Conservation (phyloP, 805 yeast genomes). For the Teunomyces funiuensis region DNA sequence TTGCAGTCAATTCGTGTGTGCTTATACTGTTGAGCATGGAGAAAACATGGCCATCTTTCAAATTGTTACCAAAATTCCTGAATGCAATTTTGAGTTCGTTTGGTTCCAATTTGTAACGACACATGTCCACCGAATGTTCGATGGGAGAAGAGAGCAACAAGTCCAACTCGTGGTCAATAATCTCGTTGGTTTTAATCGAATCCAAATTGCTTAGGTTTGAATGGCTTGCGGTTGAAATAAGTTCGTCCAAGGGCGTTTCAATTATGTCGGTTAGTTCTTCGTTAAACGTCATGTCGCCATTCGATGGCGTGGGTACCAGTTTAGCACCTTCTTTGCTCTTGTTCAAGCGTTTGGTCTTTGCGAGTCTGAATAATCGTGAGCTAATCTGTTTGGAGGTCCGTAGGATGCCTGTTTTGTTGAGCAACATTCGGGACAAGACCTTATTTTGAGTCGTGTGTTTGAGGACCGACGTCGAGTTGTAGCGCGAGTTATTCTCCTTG, state of each 20-base stretch:
- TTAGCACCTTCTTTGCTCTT: constrained; percentile 11
- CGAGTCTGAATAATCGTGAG: constrained; percentile 29
- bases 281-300: constrained; percentile 7
- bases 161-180: constrained; percentile 32
- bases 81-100: constrained; percentile 7
- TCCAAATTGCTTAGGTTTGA: constrained; percentile 10
- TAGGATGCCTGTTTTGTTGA: constrained; percentile 33
- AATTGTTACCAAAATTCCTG: not conserved
- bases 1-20: not conserved
- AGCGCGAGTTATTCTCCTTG: constrained; percentile 22
- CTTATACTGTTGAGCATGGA: constrained; percentile 3
- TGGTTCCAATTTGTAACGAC: constrained; percentile 6
- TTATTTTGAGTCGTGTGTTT: constrained; percentile 39
- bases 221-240: constrained; percentile 13
- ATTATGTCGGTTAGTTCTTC: constrained; percentile 26
- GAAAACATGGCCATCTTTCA: constrained; percentile 6
- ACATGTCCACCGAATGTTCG: not conserved
- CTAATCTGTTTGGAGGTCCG: constrained; percentile 39
- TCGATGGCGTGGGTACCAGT: not conserved
- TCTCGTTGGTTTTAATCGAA: constrained; percentile 23
- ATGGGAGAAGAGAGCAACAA: constrained; percentile 29
- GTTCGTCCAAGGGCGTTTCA: constrained; percentile 28
- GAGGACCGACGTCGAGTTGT: constrained; percentile 21
- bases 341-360: constrained; percentile 23
- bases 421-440: constrained; percentile 40